Conservation (phyloP, 1,284 basidiomycete species). For the Boletus mariae region DNA sequence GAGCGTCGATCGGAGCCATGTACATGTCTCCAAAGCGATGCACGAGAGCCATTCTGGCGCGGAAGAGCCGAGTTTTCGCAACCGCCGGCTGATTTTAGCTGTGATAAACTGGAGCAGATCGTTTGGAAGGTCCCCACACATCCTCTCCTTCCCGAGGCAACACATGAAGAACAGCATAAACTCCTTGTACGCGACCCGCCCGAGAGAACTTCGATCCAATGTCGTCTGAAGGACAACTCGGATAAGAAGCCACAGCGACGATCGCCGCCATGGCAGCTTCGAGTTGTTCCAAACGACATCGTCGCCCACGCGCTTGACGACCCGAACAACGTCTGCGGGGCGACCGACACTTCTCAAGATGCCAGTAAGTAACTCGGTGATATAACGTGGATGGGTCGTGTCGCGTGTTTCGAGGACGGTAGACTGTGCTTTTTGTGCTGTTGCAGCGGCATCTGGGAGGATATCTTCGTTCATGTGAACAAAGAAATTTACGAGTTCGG, state of each 20-base stretch:
- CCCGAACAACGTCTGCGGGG: slow-evolving; percentile 19
- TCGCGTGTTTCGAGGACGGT: slow-evolving; percentile 29
- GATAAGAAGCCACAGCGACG: slow-evolving; percentile 38
- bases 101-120: slow-evolving; percentile 32
- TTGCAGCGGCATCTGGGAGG: slow-evolving; percentile 10
- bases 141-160: slow-evolving; percentile 26
- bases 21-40: slow-evolving; percentile 11
- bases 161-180: slow-evolving; percentile 39
- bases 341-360: slow-evolving; percentile 30
- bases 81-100: slow-evolving; percentile 36
- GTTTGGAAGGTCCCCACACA: slow-evolving; percentile 23
- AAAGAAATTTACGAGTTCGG: slow-evolving; percentile 29
- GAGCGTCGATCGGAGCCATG: slow-evolving; percentile 12
- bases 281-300: slow-evolving; percentile 33
- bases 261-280: slow-evolving; percentile 37
- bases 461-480: slow-evolving; percentile 23
- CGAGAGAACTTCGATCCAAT: slow-evolving; percentile 21
- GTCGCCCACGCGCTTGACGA: slow-evolving; percentile 33
- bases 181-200: slow-evolving; percentile 38
- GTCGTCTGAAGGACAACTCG: slow-evolving; percentile 42
- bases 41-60: slow-evolving; percentile 19
- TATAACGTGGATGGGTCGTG: slow-evolving; percentile 32
- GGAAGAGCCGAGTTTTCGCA: slow-evolving; percentile 35
- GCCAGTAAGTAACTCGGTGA: slow-evolving; percentile 34
- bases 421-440: slow-evolving; percentile 16